phyloP scores from a whole-genome alignment of 352 stramenopile species.

The Phytophthora nicotianae region DNA sequence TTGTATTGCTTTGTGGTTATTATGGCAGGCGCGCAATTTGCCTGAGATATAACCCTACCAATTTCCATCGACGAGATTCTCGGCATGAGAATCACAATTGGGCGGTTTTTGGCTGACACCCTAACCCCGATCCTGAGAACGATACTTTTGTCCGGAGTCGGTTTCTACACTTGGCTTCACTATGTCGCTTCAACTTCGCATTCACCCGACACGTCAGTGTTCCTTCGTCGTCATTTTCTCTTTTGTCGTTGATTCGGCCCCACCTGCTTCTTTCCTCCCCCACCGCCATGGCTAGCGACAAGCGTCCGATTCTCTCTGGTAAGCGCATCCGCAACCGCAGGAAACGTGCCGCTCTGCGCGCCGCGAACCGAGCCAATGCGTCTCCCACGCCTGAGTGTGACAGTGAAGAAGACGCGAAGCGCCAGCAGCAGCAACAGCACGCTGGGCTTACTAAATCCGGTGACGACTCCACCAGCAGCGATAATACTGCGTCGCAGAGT shows the following conservation, averaged over 20 bases:
- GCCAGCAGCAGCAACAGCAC: conserved; percentile 4
- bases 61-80: neutral
- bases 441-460: conserved; percentile 9
- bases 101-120: conserved; percentile 10
- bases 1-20: no score
- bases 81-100: conserved; percentile 7
- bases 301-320: conserved; percentile 64
- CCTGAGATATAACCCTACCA: neutral
- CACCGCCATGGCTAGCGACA: conserved; percentile 58
- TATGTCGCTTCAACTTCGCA: conserved; percentile 42
- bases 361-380: conserved; percentile 24
- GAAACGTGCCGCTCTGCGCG: conserved; percentile 50
- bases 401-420: conserved; percentile 33
- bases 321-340: conserved; percentile 69
- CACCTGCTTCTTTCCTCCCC: neutral
- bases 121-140: conserved; percentile 25
- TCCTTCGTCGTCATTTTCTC: conserved; percentile 26
- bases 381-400: conserved; percentile 38
- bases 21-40: no score
- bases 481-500: conserved; percentile 32
- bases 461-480: conserved; percentile 10
- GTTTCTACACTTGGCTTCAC: conserved; percentile 35
- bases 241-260: conserved; percentile 17
- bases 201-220: conserved; percentile 27
- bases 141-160: conserved; percentile 21